Percentiles rank a stretch among this genome's conserved stretches.
Conservation (phyloP, 352 stramenopile species). For the Phytophthora cajani region DNA sequence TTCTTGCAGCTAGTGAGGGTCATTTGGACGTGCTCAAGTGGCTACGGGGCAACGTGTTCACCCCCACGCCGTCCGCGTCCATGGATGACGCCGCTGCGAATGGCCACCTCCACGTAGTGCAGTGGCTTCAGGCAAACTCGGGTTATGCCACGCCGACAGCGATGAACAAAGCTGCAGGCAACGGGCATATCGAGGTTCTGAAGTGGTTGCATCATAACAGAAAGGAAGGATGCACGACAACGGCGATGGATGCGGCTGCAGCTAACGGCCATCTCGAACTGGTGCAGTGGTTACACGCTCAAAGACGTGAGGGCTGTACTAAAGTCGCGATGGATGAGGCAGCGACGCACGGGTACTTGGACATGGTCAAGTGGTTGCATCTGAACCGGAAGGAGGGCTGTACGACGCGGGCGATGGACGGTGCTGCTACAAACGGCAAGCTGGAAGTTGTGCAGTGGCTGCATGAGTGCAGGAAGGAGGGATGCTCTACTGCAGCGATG, state of each 20-base stretch:
- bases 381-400: conserved; percentile 35
- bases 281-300: conserved; percentile 36
- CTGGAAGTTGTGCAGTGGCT: conserved; percentile 38
- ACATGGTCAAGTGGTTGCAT: conserved; percentile 38
- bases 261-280: conserved; percentile 37
- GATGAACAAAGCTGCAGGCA: conserved; percentile 41
- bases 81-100: conserved; percentile 43
- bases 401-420: conserved; percentile 35
- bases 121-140: conserved; percentile 37
- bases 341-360: conserved; percentile 31
- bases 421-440: conserved; percentile 37
- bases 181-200: conserved; percentile 38
- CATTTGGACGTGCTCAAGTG: conserved; percentile 46
- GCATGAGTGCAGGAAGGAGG: conserved; percentile 33
- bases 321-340: conserved; percentile 45
- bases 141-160: conserved; percentile 23
- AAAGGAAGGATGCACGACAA: conserved; percentile 38
- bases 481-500: conserved; percentile 43
- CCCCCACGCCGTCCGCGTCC: conserved; percentile 26
- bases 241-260: conserved; percentile 38
- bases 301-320: conserved; percentile 38
- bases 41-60: conserved; percentile 34
- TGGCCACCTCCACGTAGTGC: conserved; percentile 26
- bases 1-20: conserved; percentile 38
- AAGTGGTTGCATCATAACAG: conserved; percentile 37